These are phyloP conservation scores for Taiwanofungus camphoratus DNA, from an alignment of 1,284 basidiomycete species.

Conservation along the genomic window DNA sequence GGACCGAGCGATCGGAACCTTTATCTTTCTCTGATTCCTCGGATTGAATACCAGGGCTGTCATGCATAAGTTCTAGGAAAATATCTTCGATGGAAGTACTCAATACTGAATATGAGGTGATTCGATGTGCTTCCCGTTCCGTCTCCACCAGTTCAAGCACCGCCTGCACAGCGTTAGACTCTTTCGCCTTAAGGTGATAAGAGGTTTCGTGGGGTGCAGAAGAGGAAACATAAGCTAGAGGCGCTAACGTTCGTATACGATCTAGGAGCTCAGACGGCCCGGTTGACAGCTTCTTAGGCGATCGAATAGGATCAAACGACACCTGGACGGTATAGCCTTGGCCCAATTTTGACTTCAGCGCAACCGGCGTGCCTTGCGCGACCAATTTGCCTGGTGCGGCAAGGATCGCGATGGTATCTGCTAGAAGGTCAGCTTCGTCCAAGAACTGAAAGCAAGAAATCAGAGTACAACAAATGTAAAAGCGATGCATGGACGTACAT, in stretches of 20 bases:
- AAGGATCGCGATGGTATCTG: slow-evolving; percentile 70
- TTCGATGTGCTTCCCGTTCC: slow-evolving; percentile 31
- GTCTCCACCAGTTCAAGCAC: slow-evolving; percentile 53
- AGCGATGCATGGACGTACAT: slow-evolving; percentile 34
- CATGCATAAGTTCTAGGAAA: slow-evolving; percentile 67
- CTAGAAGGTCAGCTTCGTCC: slow-evolving; percentile 77
- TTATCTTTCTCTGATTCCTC: slow-evolving; percentile 12
- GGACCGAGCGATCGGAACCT: neutral
- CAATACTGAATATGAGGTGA: slow-evolving; percentile 58
- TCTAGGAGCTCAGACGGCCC: slow-evolving; percentile 34
- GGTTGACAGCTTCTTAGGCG: slow-evolving; percentile 23
- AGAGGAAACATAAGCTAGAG: slow-evolving; percentile 36
- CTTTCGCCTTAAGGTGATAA: slow-evolving; percentile 58
- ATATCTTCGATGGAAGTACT: slow-evolving; percentile 78
- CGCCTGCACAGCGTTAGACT: slow-evolving; percentile 44
- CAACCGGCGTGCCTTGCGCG: slow-evolving; percentile 67
- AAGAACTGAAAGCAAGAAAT: slow-evolving; percentile 43
- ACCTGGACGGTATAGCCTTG: slow-evolving; percentile 65
- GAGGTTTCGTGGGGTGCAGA: slow-evolving; percentile 35
- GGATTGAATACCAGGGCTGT: slow-evolving; percentile 27
- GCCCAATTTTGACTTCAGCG: slow-evolving; percentile 67
- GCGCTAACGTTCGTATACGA: slow-evolving; percentile 41
- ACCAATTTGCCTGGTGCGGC: slow-evolving; percentile 72
- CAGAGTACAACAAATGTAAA: slow-evolving; percentile 6
- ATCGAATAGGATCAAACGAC: slow-evolving; percentile 30